A percentile compares a stretch with the other conserved stretches of the same genome.
phyloP scores from a whole-genome alignment of 352 stramenopile genomes.

The Phytophthora vignae region DNA sequence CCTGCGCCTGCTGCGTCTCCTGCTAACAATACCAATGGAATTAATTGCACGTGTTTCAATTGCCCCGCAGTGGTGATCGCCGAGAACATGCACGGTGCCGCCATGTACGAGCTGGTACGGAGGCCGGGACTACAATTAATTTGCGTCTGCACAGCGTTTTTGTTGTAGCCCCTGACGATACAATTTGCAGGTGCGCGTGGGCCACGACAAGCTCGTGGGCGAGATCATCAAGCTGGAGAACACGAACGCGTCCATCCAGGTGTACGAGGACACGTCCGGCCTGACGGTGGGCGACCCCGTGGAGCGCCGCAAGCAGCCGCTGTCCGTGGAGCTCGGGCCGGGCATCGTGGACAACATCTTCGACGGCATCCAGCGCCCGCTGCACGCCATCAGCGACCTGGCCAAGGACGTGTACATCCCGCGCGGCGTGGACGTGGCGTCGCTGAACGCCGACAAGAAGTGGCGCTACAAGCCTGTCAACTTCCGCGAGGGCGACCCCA shows the following conservation, averaged over 20 bases:
- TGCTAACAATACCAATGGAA: not conserved
- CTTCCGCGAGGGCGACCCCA: constrained; percentile 94
- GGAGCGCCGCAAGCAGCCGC: constrained; percentile 96
- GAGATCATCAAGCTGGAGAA: constrained; percentile 99
- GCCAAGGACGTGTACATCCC: constrained; percentile 98
- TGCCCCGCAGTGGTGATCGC: constrained; percentile 95
- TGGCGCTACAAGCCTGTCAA: constrained; percentile 97
- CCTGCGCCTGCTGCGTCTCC: not conserved
- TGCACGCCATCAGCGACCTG: constrained; percentile 96
- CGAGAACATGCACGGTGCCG: constrained; percentile 98
- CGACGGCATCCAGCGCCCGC: constrained; percentile 99
- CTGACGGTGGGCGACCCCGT: constrained; percentile 99
- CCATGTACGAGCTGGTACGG: constrained; percentile 96
- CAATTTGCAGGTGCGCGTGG: constrained; percentile 94
- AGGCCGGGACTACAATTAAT: too few relatives aligned
- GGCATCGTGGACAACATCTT: constrained; percentile 99
- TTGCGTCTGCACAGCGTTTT: too few relatives aligned
- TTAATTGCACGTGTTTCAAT: not conserved
- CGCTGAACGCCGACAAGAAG: constrained; percentile 92
- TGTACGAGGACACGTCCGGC: constrained; percentile 98
- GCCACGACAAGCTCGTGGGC: constrained; percentile 99
- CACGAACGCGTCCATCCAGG: constrained; percentile 99
- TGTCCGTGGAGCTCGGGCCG: constrained; percentile 99
- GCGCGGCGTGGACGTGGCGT: constrained; percentile 96
- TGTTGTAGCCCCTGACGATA: not conserved